These are phyloP conservation scores for Kuraishia hungarica DNA, from an alignment of 805 yeast genomes.

Conservation along the genomic window DNA sequence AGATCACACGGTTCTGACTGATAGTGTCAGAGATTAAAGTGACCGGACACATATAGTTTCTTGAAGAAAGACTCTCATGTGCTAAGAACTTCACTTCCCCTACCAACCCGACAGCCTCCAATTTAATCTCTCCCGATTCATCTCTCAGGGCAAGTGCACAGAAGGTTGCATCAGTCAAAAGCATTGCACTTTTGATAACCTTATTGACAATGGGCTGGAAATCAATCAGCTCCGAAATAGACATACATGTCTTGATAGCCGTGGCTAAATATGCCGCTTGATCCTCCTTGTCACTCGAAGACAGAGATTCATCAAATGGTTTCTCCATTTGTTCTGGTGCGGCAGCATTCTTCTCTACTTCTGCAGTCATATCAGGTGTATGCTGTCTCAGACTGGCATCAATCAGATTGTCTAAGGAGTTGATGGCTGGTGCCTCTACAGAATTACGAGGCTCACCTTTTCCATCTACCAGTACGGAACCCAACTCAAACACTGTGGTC, in stretches of 20 bases:
- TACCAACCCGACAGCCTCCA: conserved; percentile 23
- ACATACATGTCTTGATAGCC: conserved; percentile 37
- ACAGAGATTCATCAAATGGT: background rate
- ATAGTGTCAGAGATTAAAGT: conserved; percentile 28
- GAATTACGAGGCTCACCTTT: background rate
- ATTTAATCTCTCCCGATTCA: conserved; percentile 15
- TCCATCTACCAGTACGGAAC: background rate
- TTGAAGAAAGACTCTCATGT: conserved; percentile 28
- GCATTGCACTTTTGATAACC: conserved; percentile 29
- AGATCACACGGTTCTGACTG: conserved; percentile 26
- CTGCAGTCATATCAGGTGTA: background rate
- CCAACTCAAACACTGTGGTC: background rate
- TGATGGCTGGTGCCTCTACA: background rate
- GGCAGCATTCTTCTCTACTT: background rate
- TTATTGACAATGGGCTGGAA: conserved; percentile 26
- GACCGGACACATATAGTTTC: conserved; percentile 36
- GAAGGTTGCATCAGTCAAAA: conserved; percentile 20
- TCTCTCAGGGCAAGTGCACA: conserved; percentile 23
- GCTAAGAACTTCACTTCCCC: conserved; percentile 15
- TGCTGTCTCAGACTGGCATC: background rate
- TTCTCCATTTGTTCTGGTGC: background rate
- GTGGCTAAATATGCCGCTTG: conserved; percentile 1
- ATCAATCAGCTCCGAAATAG: conserved; percentile 37
- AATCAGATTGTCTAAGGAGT: background rate
- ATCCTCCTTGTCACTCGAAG: conserved; percentile 9